Evolutionary conservation across 139 green algal genomes (phyloP).

Genomic region (Micromonas pusilla): DNA sequence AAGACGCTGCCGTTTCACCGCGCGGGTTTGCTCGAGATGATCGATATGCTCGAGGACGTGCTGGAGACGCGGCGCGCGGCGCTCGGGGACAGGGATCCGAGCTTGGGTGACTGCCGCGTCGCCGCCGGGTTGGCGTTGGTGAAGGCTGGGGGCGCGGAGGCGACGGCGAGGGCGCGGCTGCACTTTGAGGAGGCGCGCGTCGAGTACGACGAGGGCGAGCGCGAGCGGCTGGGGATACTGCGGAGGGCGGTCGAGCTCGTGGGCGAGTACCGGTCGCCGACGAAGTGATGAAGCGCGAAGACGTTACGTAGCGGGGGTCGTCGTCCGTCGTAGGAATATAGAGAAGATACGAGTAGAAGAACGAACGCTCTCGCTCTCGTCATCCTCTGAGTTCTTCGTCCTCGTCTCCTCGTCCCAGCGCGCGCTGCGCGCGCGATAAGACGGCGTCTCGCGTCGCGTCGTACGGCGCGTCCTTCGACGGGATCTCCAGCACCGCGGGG

Average conservation of each 20-base stretch:
- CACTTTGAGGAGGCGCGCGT: neutral
- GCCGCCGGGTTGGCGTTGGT: neutral
- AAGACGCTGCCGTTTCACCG: no score
- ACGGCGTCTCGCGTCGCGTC: conserved; percentile 90
- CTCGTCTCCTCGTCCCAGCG: conserved; percentile 57
- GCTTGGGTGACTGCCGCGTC: no score
- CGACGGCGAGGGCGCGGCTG: neutral
- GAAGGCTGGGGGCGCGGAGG: neutral
- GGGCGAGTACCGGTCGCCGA: no score
- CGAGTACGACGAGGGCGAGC: neutral
- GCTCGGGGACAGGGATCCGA: neutral
- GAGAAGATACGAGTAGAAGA: no score
- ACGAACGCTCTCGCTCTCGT: no score
- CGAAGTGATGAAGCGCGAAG: no score
- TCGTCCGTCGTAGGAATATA: no score
- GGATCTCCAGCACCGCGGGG: conserved; percentile 91
- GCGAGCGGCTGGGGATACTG: neutral
- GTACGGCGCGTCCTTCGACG: conserved; percentile 79
- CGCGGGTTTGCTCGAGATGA: no score
- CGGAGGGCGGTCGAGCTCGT: neutral
- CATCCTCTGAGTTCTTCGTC: neutral
- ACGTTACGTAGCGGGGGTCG: no score
- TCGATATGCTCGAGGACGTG: no score
- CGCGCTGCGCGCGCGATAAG: conserved; percentile 76
- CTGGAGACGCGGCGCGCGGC: no score